Percentiles rank a stretch among this genome's conserved stretches.
phyloP scores from a whole-genome alignment of 768 basidiomycete species.

The Pleurotus eryngii region DNA sequence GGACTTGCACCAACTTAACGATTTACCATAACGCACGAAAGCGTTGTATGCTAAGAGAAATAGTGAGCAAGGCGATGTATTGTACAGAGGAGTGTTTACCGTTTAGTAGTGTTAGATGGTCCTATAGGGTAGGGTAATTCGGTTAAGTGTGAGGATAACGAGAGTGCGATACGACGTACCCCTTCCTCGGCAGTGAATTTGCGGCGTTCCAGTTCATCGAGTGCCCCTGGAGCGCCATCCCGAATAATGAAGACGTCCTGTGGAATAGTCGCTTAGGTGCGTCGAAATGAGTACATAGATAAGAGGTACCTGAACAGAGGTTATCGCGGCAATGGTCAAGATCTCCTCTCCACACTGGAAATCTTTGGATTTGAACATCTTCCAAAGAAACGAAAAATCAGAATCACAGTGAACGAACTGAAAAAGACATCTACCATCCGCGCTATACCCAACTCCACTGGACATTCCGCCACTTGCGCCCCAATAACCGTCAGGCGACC shows the following conservation, averaged over 20 bases:
- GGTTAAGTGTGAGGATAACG: not conserved
- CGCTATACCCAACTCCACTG: conserved; percentile 90
- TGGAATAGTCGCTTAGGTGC: no score
- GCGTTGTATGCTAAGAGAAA: conserved; percentile 78
- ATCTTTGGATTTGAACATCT: conserved; percentile 86
- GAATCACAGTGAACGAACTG: not conserved
- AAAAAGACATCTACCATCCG: conserved; percentile 62
- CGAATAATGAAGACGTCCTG: conserved; percentile 90
- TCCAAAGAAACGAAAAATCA: not conserved
- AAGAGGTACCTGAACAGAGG: conserved; percentile 69
- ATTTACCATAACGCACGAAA: conserved; percentile 77
- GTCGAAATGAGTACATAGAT: no score
- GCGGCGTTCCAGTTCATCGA: conserved; percentile 88
- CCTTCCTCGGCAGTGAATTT: conserved; percentile 99
- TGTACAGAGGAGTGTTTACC: conserved; percentile 41
- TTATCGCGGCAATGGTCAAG: conserved; percentile 94
- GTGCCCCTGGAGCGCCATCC: conserved; percentile 78
- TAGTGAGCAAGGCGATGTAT: not conserved
- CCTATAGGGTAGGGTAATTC: conserved; percentile 43
- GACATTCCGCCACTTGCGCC: conserved; percentile 88
- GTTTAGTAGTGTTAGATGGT: conserved; percentile 92
- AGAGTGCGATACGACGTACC: conserved; percentile 39
- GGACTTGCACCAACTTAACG: conserved; percentile 89
- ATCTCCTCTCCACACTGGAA: conserved; percentile 94
- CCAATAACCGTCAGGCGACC: conserved; percentile 77